Evolutionary conservation across 352 stramenopile species (phyloP).

Genomic region (Elongisporangium prolatum): DNA sequence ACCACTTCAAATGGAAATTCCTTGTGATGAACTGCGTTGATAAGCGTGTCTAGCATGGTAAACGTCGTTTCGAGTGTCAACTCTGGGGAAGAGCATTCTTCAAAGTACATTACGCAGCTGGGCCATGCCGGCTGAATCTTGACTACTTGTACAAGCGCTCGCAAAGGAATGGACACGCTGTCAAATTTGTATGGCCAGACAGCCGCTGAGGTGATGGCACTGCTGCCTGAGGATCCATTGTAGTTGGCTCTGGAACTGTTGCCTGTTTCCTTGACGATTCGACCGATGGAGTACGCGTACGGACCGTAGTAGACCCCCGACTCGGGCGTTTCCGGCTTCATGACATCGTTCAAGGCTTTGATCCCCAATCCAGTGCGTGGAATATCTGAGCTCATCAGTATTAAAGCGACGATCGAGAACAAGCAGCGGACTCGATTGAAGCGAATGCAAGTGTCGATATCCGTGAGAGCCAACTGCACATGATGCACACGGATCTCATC

Average conservation of each 20-base stretch:
- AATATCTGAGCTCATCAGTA: slow-evolving; percentile 42
- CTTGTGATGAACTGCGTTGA: slow-evolving; percentile 5
- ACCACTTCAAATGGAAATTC: slow-evolving; percentile 1
- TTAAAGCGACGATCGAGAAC: slow-evolving; percentile 29
- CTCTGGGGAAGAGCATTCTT: neutral
- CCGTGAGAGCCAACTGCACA: neutral
- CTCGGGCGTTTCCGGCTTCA: slow-evolving; percentile 24
- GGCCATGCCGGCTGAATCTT: slow-evolving; percentile 23
- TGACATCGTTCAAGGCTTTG: slow-evolving; percentile 10
- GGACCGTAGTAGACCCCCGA: slow-evolving; percentile 32
- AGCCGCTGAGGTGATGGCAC: slow-evolving; percentile 7
- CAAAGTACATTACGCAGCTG: slow-evolving; percentile 20
- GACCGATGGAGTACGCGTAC: slow-evolving; percentile 33
- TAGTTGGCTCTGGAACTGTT: slow-evolving; percentile 9
- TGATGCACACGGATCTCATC: neutral
- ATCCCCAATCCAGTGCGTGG: slow-evolving; percentile 39
- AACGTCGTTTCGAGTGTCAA: slow-evolving; percentile 24
- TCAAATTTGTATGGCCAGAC: slow-evolving; percentile 39
- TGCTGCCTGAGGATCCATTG: slow-evolving; percentile 11
- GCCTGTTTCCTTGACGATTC: slow-evolving; percentile 13
- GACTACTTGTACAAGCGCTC: slow-evolving; percentile 13
- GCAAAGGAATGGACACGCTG: slow-evolving; percentile 23
- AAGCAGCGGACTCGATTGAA: slow-evolving; percentile 27
- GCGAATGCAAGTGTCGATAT: slow-evolving; percentile 22
- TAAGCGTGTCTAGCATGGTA: slow-evolving; percentile 30